These are phyloP conservation scores for Polysphondylium violaceum DNA, from an alignment of 78 protist species.

Conservation along the genomic window DNA sequence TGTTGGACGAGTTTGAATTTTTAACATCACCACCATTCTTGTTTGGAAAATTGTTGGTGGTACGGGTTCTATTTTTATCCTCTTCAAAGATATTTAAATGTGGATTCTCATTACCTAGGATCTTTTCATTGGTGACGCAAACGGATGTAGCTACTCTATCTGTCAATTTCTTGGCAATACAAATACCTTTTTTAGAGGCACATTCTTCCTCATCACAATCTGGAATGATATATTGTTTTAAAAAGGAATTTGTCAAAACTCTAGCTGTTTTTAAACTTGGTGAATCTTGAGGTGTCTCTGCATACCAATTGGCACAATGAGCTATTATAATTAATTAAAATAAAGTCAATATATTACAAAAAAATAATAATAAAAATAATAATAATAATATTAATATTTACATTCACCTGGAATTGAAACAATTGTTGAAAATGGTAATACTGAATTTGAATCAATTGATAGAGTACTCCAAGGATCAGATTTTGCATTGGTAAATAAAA, in stretches of 20 bases:
- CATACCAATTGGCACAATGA: constrained; percentile 72
- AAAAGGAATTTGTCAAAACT: constrained; percentile 5
- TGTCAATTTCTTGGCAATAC: constrained; percentile 28
- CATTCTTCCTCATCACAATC: constrained; percentile 29
- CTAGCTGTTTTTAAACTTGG: constrained; percentile 18
- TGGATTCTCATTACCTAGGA: no score
- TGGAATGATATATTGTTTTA: constrained; percentile 28
- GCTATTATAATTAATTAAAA: constrained; percentile 14
- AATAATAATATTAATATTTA: neutral
- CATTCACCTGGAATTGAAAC: constrained; percentile 50
- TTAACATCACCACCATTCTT: no score
- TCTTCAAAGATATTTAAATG: no score
- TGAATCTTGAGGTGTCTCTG: constrained; percentile 38
- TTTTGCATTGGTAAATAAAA: constrained; percentile 37
- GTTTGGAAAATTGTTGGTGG: no score
- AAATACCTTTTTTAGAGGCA: constrained; percentile 12
- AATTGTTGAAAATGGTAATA: constrained; percentile 21
- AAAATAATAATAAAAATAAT: neutral
- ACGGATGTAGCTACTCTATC: constrained; percentile 19
- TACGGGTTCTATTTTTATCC: no score
- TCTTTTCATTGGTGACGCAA: no score
- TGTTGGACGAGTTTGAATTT: no score
- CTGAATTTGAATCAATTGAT: constrained; percentile 5
- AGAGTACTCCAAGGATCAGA: constrained; percentile 61
- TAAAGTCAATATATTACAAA: neutral